Base-by-base conservation (phyloP, 495 filamentous ascomycete genomes). In the Tuber melanosporum region DNA sequence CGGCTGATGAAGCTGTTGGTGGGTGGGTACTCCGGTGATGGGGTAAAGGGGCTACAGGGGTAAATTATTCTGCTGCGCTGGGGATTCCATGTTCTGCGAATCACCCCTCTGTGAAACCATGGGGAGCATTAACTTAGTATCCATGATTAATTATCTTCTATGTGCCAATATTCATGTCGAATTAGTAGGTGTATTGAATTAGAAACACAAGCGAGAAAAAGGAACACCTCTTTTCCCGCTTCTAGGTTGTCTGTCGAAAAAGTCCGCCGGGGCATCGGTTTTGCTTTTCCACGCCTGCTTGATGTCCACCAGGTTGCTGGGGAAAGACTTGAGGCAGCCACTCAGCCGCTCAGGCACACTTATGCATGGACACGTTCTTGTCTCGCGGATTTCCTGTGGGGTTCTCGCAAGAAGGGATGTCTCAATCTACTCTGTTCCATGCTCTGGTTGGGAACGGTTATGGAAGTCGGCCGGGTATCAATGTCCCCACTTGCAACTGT, bases 341-440 rank as follows among this genome's bases (percentile, higher is more conserved):
- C 3, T 66, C 57, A 66, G 57, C 57, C 57, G 57, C 57, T 36
- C 57, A 66, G 32, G 32, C 14, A 66, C 57, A 36, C 57, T 66
- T 36, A 66, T 66, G 57, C 57, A 66, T 66, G 57, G 57, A 32
- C 57, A 66, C 57, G 57, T 66, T 66, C 57, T 66, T 66, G 57
- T 66, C 57, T 66, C 57, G 26, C 57, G 14, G 32, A 66, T 7
- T 32, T 36, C 57, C 5, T 66, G 57, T 66, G 26, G 57, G 57
- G 57, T 66, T 36, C 57, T 66, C 26, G 57, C 57, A 26, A 36
- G 32, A 32, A 26, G 57, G 57, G 12, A 66, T 66, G 57, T 66
- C 57, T 66, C 57, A 36, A 66, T 66, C 57, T 36, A 26, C 57
- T 32, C 32, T 36, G 57, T 66, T 66, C 57, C 57, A 32, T 66